These are phyloP conservation scores for Pseudocercospora pini-densiflorae DNA, from an alignment of 2,329 filamentous ascomycete genomes.

Conservation along the genomic window DNA sequence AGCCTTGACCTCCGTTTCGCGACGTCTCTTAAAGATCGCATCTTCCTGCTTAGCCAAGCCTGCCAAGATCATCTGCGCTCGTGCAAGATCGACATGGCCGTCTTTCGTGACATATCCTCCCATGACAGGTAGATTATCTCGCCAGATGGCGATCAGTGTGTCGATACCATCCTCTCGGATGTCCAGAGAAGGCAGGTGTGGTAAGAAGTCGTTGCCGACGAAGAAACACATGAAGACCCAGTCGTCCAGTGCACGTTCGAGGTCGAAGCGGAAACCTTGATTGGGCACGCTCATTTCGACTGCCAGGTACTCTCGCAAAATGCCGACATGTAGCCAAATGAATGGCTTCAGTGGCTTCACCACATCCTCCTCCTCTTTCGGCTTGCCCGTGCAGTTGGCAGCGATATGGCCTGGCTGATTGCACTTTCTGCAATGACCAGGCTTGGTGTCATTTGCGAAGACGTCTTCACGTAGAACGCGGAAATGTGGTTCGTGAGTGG, in stretches of 20 bases:
- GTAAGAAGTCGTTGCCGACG: slow-evolving; percentile 97
- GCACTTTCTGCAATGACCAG: slow-evolving; percentile 82
- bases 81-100: slow-evolving; percentile 83
- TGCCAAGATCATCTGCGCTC: slow-evolving; percentile 84
- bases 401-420: slow-evolving; percentile 92
- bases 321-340: slow-evolving; percentile 94
- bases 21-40: slow-evolving; percentile 85
- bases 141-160: slow-evolving; percentile 95
- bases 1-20: slow-evolving; percentile 81
- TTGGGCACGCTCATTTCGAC: slow-evolving; percentile 84
- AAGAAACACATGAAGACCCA: slow-evolving; percentile 99
- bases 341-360: slow-evolving; percentile 91
- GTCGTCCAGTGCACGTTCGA: slow-evolving; percentile 93
- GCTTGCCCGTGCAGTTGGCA: slow-evolving; percentile 81
- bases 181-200: slow-evolving; percentile 94
- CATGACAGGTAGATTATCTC: slow-evolving; percentile 87
- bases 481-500: slow-evolving; percentile 97
- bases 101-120: slow-evolving; percentile 96
- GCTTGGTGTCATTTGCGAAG: slow-evolving; percentile 85
- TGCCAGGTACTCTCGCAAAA: slow-evolving; percentile 90
- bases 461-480: slow-evolving; percentile 96
- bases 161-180: slow-evolving; percentile 98
- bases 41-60: slow-evolving; percentile 93
- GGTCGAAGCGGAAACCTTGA: slow-evolving; percentile 85
- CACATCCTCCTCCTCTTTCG: slow-evolving; percentile 75